These are phyloP conservation scores for Beta macrorhiza DNA, from an alignment of 179 eudicot genomes.

Conservation along the genomic window DNA sequence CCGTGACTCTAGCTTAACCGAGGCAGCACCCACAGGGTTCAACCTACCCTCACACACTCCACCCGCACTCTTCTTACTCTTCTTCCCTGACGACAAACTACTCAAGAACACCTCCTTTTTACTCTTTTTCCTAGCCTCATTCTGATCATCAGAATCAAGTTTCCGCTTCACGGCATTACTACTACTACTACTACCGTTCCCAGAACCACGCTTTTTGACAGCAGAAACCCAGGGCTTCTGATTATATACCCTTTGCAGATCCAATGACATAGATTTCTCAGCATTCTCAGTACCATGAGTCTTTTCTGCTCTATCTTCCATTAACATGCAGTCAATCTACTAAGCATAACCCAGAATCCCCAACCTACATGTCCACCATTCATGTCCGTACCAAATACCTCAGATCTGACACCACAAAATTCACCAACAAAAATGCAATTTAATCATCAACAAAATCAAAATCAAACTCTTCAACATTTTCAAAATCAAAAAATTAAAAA, in stretches of 20 bases:
- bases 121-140: constrained; percentile 27
- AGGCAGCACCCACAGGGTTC: constrained; percentile 16
- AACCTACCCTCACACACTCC: constrained; percentile 16
- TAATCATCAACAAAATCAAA: constrained; percentile 9
- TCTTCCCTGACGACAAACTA: constrained; percentile 24
- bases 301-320: constrained; percentile 68
- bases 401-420: constrained; percentile 66
- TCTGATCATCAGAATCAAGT: constrained; percentile 16
- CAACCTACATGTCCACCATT: constrained; percentile 48
- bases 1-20: constrained; percentile 23
- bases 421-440: constrained; percentile 27
- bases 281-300: constrained; percentile 44
- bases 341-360: constrained; percentile 41
- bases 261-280: constrained; percentile 49
- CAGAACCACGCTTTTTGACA: constrained; percentile 28
- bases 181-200: constrained; percentile 10
- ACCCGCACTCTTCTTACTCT: constrained; percentile 17
- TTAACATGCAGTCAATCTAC: constrained; percentile 62
- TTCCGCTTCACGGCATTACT: constrained; percentile 35
- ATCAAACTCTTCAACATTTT: constrained; percentile 9
- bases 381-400: constrained; percentile 33
- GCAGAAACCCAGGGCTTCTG: constrained; percentile 33
- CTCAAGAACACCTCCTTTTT: constrained; percentile 33
- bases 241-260: constrained; percentile 46
- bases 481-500: neutral